Conservation (phyloP, 2,329 filamentous ascomycete genomes). For the Aureobasidium sp. region DNA sequence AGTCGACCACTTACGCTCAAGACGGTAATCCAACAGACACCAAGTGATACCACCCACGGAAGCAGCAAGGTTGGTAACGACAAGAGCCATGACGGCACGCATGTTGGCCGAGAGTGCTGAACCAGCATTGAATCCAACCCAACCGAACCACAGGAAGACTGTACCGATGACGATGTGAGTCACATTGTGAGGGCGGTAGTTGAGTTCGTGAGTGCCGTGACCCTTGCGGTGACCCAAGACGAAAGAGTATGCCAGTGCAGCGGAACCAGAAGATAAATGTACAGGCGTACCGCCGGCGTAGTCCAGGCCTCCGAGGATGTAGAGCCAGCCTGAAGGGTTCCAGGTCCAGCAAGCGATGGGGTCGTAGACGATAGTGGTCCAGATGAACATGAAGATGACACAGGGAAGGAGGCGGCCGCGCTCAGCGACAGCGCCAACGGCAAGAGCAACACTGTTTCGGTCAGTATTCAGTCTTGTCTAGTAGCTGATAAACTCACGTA, state of each 20-base stretch:
- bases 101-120: conserved; percentile 74
- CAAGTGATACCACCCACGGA: conserved; percentile 80
- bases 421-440: conserved; percentile 77
- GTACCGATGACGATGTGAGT: conserved; percentile 88
- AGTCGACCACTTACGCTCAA: conserved; percentile 86
- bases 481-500: no score
- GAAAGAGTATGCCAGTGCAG: conserved; percentile 81
- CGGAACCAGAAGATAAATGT: conserved; percentile 74
- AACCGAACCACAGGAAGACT: conserved; percentile 93
- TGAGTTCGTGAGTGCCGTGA: conserved; percentile 78
- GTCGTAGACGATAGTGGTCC: conserved; percentile 84
- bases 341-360: conserved; percentile 94
- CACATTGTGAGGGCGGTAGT: conserved; percentile 88
- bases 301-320: conserved; percentile 70
- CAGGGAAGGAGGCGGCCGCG: conserved; percentile 81
- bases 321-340: conserved; percentile 76
- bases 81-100: conserved; percentile 75
- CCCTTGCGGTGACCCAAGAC: conserved; percentile 82
- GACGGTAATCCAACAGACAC: conserved; percentile 80
- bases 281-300: conserved; percentile 88
- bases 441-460: conserved; percentile 59
- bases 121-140: conserved; percentile 92
- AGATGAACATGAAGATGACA: conserved; percentile 88
- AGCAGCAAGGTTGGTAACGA: conserved; percentile 79
- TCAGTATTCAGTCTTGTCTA: no score